phyloP scores from a whole-genome alignment of 2,329 filamentous ascomycete genomes.

The Colletotrichum chlorophyti region DNA sequence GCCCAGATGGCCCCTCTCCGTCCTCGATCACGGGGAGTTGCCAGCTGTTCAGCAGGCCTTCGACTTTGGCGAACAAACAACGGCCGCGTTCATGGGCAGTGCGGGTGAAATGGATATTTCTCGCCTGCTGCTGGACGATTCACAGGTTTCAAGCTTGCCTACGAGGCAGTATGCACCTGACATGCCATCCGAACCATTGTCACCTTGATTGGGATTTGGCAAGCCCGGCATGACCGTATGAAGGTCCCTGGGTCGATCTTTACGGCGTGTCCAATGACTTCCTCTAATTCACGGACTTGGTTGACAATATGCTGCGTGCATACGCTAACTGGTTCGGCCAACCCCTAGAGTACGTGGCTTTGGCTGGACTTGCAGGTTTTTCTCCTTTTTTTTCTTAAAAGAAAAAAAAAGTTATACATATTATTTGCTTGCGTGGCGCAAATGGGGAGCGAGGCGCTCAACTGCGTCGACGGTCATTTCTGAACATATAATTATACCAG shows the following conservation, averaged over 20 bases:
- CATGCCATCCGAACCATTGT: conserved; percentile 16
- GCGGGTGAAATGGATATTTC: conserved; percentile 69
- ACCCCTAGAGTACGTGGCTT: background rate
- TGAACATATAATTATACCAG: conserved; percentile 24
- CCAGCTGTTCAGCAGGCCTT: conserved; percentile 39
- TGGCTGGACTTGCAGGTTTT: background rate
- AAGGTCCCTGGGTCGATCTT: no score
- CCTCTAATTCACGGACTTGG: background rate
- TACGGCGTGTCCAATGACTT: no score
- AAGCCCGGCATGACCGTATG: no score
- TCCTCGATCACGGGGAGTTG: conserved; percentile 38
- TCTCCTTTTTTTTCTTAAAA: conserved; percentile 2
- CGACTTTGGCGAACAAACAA: conserved; percentile 51
- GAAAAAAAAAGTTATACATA: conserved; percentile 18
- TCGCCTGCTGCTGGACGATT: conserved; percentile 64
- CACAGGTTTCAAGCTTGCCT: conserved; percentile 37
- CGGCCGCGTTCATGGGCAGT: conserved; percentile 47
- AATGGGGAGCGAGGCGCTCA: background rate
- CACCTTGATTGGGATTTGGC: conserved; percentile 1
- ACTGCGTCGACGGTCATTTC: conserved; percentile 24
- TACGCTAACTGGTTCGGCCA: background rate
- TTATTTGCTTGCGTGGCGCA: conserved; percentile 25
- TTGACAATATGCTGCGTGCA: background rate
- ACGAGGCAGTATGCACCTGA: conserved; percentile 36
- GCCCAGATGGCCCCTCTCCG: conserved; percentile 48